Conservation (phyloP, 306 rosid genomes). For the Urtica urens region DNA sequence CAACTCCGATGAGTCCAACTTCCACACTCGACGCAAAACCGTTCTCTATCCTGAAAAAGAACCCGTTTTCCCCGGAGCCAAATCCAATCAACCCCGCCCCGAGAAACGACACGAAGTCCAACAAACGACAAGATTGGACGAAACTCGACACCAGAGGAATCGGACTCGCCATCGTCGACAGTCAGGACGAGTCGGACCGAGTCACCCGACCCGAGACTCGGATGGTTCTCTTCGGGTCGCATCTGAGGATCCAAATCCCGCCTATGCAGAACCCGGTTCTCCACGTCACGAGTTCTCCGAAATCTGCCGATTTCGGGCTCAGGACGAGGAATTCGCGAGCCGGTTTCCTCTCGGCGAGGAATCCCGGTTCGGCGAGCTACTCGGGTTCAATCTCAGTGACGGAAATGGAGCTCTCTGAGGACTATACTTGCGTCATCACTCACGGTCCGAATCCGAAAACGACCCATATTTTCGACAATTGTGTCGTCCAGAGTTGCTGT, state of each 20-base stretch:
- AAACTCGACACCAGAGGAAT: constrained; percentile 47
- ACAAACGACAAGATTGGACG: constrained; percentile 40
- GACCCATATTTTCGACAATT: constrained; percentile 62
- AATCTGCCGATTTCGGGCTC: constrained; percentile 25
- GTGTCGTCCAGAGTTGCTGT: constrained; percentile 53
- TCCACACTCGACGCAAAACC: constrained; percentile 63
- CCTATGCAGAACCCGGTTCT: constrained; percentile 26
- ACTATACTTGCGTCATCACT: constrained; percentile 68
- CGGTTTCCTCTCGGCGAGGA: constrained; percentile 24
- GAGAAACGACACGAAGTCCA: neutral
- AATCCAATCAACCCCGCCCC: constrained; percentile 17
- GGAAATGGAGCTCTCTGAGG: constrained; percentile 83
- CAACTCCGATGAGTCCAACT: constrained; percentile 69
- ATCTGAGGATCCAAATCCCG: constrained; percentile 66
- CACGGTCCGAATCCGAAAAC: constrained; percentile 78
- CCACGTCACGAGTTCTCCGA: too few relatives aligned
- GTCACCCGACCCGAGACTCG: constrained; percentile 29
- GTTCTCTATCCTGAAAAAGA: constrained; percentile 39
- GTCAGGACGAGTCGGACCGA: constrained; percentile 28
- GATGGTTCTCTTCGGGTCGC: constrained; percentile 75
- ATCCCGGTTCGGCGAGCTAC: constrained; percentile 25
- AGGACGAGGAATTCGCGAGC: constrained; percentile 25
- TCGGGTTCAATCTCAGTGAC: constrained; percentile 41
- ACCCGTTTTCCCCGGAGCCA: constrained; percentile 11
- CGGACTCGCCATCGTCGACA: constrained; percentile 72